Evolutionary conservation across 768 basidiomycete genomes (phyloP).

Genomic region (Coprinopsis sp.): DNA sequence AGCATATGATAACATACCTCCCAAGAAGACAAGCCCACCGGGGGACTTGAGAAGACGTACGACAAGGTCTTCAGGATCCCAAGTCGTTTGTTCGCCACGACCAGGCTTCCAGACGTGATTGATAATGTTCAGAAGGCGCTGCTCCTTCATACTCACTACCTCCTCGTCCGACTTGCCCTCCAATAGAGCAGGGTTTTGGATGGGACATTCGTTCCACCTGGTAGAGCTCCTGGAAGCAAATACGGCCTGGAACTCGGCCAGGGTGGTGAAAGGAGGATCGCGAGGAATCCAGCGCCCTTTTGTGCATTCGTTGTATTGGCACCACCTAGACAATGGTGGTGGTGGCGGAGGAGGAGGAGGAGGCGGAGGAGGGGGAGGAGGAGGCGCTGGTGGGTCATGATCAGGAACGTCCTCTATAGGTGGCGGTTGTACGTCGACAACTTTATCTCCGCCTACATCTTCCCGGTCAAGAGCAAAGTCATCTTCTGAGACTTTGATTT

Average conservation of each 20-base stretch:
- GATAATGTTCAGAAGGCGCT: conserved; percentile 24
- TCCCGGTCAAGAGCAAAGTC: too few species aligned
- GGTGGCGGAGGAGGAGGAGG: too few species aligned
- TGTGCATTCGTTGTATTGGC: conserved; percentile 12
- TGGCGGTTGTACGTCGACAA: too few species aligned
- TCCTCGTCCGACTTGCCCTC: conserved; percentile 14
- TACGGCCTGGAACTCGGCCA: conserved; percentile 13
- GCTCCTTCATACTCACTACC: too few species aligned
- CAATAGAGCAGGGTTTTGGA: too few species aligned
- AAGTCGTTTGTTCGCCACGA: conserved; percentile 18
- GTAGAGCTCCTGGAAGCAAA: conserved; percentile 4
- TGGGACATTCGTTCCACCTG: conserved; percentile 1
- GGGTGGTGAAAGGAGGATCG: conserved; percentile 11
- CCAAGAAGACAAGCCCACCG: conserved; percentile 26
- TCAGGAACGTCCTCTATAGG: too few species aligned
- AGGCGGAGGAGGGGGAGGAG: too few species aligned
- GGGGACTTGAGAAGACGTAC: conserved; percentile 23
- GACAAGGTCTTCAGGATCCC: conserved; percentile 26
- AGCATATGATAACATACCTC: conserved; percentile 21
- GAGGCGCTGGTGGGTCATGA: too few species aligned
- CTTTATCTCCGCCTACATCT: too few species aligned
- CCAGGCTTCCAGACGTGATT: conserved; percentile 27
- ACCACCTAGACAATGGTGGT: too few species aligned
- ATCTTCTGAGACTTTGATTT: too few species aligned
- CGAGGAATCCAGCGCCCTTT: conserved; percentile 12